Evolutionary conservation across 2,329 filamentous ascomycete genomes (phyloP).

Genomic region (Aspergillus pseudonomiae): DNA sequence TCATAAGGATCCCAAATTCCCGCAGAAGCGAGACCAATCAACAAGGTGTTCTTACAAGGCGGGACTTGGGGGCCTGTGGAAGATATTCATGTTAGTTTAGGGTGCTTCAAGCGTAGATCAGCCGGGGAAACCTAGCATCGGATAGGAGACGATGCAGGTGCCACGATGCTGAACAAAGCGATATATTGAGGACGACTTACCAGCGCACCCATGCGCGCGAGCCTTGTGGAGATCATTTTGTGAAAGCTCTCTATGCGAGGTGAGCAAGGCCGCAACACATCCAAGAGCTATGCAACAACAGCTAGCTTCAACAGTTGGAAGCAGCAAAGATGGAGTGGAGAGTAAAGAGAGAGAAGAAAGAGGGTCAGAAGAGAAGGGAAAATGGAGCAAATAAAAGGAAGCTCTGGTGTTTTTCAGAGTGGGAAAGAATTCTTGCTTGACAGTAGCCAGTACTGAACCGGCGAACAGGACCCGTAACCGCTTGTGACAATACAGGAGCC

Average conservation of each 20-base stretch:
- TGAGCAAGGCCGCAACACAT: constrained; percentile 42
- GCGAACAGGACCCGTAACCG: constrained; percentile 44
- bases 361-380: constrained; percentile 40
- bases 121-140: constrained; percentile 11
- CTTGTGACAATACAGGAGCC: constrained; percentile 36
- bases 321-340: constrained; percentile 40
- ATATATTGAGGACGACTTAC: constrained; percentile 38
- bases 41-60: constrained; percentile 42
- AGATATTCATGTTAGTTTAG: constrained; percentile 25
- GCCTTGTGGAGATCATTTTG: constrained; percentile 52
- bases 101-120: neutral
- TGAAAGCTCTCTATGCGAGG: constrained; percentile 45
- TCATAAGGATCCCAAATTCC: neutral
- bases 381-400: constrained; percentile 39
- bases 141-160: constrained; percentile 9
- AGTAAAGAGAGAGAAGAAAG: constrained; percentile 33
- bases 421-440: constrained; percentile 35
- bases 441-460: constrained; percentile 34
- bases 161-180: constrained; percentile 12
- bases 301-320: constrained; percentile 44
- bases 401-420: constrained; percentile 42
- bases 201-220: constrained; percentile 52
- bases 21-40: neutral
- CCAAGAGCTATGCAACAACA: constrained; percentile 29
- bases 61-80: constrained; percentile 48